Evolutionary conservation across 441 rosid genomes (phyloP).

Genomic region (Populus tomentosa): DNA sequence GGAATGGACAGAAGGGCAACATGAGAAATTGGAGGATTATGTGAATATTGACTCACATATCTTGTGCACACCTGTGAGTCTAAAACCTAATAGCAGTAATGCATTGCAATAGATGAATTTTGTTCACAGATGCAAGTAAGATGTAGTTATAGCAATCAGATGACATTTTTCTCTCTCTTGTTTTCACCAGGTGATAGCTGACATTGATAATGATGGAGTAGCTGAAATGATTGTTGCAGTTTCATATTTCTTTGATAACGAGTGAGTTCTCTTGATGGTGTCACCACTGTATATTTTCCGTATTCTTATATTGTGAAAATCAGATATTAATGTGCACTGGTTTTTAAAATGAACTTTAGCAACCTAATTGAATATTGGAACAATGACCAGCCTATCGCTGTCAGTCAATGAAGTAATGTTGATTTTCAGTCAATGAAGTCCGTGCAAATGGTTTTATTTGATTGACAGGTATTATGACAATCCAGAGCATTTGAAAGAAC

Average conservation of each 20-base stretch:
- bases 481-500: slow-evolving; percentile 80
- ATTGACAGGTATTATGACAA: slow-evolving; percentile 86
- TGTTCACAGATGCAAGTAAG: slow-evolving; percentile 14
- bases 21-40: slow-evolving; percentile 85
- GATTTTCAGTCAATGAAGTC: background rate
- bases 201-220: slow-evolving; percentile 94
- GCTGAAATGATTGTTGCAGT: slow-evolving; percentile 93
- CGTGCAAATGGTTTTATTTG: background rate
- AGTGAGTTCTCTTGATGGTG: slow-evolving; percentile 54
- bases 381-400: background rate
- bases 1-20: slow-evolving; percentile 86
- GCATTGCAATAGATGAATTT: slow-evolving; percentile 11
- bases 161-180: slow-evolving; percentile 17
- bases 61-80: slow-evolving; percentile 69
- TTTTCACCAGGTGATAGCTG: slow-evolving; percentile 83
- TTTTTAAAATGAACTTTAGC: background rate
- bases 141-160: slow-evolving; percentile 1
- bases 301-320: background rate
- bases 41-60: slow-evolving; percentile 92
- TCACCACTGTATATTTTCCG: background rate
- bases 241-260: slow-evolving; percentile 95
- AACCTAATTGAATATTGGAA: background rate
- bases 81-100: slow-evolving; percentile 20
- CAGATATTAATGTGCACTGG: background rate
- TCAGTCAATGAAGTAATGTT: no score